Percentiles rank a stretch among this genome's conserved stretches.
phyloP scores from a whole-genome alignment of 495 filamentous ascomycete genomes.

The Entonaema liquescens region DNA sequence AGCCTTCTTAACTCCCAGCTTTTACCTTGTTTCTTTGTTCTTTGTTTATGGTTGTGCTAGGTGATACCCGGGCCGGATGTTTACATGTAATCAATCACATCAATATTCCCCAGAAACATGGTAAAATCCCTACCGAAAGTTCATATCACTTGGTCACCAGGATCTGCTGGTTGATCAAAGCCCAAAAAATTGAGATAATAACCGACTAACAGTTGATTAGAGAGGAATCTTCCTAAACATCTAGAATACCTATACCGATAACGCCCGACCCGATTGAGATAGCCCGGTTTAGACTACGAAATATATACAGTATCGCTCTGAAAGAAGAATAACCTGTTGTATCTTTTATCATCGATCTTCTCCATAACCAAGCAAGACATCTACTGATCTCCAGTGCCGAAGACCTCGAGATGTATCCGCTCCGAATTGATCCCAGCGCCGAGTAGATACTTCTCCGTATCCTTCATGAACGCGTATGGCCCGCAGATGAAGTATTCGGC shows the following conservation, averaged over 20 bases:
- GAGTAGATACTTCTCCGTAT: constrained; percentile 58
- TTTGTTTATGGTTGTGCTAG: no score
- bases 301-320: not conserved
- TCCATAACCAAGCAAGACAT: not conserved
- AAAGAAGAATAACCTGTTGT: not conserved
- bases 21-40: no score
- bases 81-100: no score
- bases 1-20: no score
- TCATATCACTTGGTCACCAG: no score
- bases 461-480: constrained; percentile 71
- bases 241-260: not conserved
- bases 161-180: no score
- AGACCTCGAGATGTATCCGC: constrained; percentile 71
- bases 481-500: constrained; percentile 77
- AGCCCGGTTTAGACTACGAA: not conserved
- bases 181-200: not conserved
- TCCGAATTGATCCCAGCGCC: constrained; percentile 60
- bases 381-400: constrained; percentile 65
- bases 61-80: no score
- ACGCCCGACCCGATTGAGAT: not conserved
- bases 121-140: no score
- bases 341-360: not conserved
- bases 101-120: no score
- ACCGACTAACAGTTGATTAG: not conserved
- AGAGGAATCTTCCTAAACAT: not conserved